Conservation (phyloP, 805 yeast genomes). For the Hanseniaspora lachancei region DNA sequence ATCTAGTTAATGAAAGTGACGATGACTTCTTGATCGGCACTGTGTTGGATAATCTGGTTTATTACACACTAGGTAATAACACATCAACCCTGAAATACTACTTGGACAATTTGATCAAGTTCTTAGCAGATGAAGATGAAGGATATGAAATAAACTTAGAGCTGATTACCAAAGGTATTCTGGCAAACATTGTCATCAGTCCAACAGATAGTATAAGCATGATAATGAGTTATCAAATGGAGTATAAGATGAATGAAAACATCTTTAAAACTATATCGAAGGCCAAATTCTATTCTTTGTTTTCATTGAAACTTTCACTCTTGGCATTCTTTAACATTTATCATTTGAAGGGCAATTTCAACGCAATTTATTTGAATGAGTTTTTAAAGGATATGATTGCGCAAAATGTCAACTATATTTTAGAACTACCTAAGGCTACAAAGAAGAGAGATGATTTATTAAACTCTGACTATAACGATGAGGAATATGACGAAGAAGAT, state of each 20-base stretch:
- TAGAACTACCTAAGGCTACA: constrained; percentile 59
- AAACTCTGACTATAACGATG: constrained; percentile 32
- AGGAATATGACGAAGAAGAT: constrained; percentile 23
- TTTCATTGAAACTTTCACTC: constrained; percentile 60
- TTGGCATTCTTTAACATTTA: constrained; percentile 50
- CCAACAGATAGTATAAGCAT: constrained; percentile 40
- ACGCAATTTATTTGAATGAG: constrained; percentile 28
- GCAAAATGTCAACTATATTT: constrained; percentile 39
- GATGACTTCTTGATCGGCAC: constrained; percentile 29
- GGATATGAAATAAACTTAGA: constrained; percentile 27
- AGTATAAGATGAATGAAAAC: background rate
- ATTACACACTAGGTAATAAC: constrained; percentile 25
- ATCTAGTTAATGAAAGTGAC: constrained; percentile 19
- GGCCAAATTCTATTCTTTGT: constrained; percentile 49
- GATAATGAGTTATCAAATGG: background rate
- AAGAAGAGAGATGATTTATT: constrained; percentile 49
- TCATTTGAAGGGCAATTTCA: constrained; percentile 23
- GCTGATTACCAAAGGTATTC: constrained; percentile 43
- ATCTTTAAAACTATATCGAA: constrained; percentile 3
- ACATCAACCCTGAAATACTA: constrained; percentile 21
- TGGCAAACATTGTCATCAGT: constrained; percentile 52
- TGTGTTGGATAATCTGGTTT: constrained; percentile 26
- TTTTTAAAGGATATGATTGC: constrained; percentile 39
- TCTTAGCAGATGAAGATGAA: constrained; percentile 4
- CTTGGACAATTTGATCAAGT: constrained; percentile 17